A percentile compares a stretch with the other conserved stretches of the same genome.
Conservation (phyloP, 1,284 basidiomycete species). For the Ganoderma lingzhi region DNA sequence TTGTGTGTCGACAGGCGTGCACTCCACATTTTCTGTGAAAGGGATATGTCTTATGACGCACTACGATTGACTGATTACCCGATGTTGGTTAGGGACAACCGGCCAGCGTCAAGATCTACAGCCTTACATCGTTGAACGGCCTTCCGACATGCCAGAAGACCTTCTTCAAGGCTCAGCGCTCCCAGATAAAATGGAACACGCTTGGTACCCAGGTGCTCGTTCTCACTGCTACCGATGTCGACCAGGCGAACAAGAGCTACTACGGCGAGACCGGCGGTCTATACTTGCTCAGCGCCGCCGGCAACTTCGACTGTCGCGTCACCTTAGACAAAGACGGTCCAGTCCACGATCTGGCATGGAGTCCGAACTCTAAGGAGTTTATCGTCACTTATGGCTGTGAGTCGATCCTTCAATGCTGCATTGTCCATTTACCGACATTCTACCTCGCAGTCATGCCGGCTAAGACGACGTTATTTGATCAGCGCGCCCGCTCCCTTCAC, state of each 20-base stretch:
- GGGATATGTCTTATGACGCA: background rate
- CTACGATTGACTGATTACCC: background rate
- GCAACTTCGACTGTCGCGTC: constrained; percentile 94
- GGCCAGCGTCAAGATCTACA: constrained; percentile 88
- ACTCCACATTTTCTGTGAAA: background rate
- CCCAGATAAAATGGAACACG: constrained; percentile 96
- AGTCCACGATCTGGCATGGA: constrained; percentile 97
- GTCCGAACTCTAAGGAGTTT: constrained; percentile 97
- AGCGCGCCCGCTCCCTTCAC: constrained; percentile 87
- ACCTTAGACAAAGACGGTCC: constrained; percentile 97
- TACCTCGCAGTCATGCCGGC: constrained; percentile 86
- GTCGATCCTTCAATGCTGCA: constrained; percentile 42
- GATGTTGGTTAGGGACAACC: constrained; percentile 79
- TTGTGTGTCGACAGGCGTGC: too few species aligned
- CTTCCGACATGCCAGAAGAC: constrained; percentile 83
- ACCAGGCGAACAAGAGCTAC: constrained; percentile 97
- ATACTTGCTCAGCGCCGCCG: constrained; percentile 94
- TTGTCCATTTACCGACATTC: constrained; percentile 1
- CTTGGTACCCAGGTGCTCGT: constrained; percentile 90
- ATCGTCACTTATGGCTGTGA: constrained; percentile 95
- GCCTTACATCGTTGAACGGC: constrained; percentile 69
- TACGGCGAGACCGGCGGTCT: constrained; percentile 96
- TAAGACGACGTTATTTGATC: constrained; percentile 91
- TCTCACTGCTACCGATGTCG: constrained; percentile 95
- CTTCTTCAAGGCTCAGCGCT: constrained; percentile 96